Conservation (phyloP, 1,139 yeast species). For the Candida neerlandica region DNA sequence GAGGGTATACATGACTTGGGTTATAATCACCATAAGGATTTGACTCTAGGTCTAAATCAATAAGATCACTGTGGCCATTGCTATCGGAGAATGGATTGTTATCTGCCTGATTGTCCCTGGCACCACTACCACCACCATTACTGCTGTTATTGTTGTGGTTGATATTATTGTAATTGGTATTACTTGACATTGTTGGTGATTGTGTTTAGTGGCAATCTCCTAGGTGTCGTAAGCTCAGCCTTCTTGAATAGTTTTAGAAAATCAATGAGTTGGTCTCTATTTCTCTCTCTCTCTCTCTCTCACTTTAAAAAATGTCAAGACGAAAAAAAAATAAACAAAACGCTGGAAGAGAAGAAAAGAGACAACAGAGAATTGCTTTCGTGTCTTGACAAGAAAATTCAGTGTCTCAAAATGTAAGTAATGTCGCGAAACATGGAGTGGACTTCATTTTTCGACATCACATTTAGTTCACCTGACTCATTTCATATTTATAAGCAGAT, state of each 20-base stretch:
- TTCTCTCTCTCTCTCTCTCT: neutral
- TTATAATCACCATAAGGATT: constrained; percentile 18
- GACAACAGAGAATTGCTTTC: neutral
- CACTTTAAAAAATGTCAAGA: neutral
- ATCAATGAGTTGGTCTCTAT: neutral
- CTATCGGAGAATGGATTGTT: constrained; percentile 26
- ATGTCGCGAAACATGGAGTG: constrained; percentile 1
- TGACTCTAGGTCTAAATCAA: constrained; percentile 31
- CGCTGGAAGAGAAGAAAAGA: neutral
- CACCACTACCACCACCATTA: too few species aligned
- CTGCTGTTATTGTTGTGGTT: neutral
- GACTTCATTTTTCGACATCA: neutral
- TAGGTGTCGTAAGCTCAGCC: constrained; percentile 1
- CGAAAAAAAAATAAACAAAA: neutral
- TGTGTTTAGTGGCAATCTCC: neutral
- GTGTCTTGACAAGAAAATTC: constrained; percentile 1
- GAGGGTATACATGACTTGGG: constrained; percentile 16
- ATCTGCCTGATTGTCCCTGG: neutral
- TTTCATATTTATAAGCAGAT: neutral
- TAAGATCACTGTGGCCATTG: constrained; percentile 25
- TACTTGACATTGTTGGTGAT: neutral
- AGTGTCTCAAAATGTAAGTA: neutral
- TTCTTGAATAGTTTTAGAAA: neutral
- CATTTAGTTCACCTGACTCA: constrained; percentile 2
- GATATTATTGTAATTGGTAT: neutral